Base-by-base conservation (phyloP, 73 alveolate genomes). In the Paramecium caudatum region DNA sequence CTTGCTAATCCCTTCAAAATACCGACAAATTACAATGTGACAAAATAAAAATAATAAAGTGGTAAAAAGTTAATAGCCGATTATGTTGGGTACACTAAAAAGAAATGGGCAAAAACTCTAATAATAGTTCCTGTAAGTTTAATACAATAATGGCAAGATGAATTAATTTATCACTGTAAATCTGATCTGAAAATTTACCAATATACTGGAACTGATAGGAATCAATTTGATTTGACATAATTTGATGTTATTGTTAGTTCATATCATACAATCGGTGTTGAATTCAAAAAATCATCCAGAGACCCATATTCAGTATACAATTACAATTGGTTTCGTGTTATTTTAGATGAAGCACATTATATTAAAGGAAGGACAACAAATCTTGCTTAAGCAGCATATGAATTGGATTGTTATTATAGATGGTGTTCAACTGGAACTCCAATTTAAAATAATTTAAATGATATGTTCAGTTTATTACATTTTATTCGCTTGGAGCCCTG, bases 391-490 rank as follows among this genome's bases (percentile, higher is more conserved):
- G 91, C 94, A 10, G 80, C 39, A 0, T 91, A 65, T 46, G 91
- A 82, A 23, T 61, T 91, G 15, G 61, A 81, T 63, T 94, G 92
- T 13, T 63, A 65, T 37, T 68, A 91, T 46, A 91, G 70, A 78
- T 91, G 95, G 95, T 92, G 94, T 88, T 70, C 83, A 82, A 91
- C 95, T 32, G 95, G 95, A 8, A 91, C 95, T 6, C 95, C 95
- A 9, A 55, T 91, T 4, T 61, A 91, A 37, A 91, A 91, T 61
- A 46, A 74, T 25, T 32, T 91, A 0, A 93, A 91, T 46, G 95
- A 91, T 8, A 32, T 91, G 23, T 91, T 68, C 49, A 69, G 94
- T 32, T 43, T 91, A 32, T 39, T 91, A 1, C 91, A 90, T 21
- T 91, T 91, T 78, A 63, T 91, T 12, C 81, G 74, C 37, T 27